A percentile compares a stretch with the other conserved stretches of the same genome.
Evolutionary conservation across 495 filamentous ascomycete species (phyloP).

Genomic region (Melanomma pulvis-pyrius): DNA sequence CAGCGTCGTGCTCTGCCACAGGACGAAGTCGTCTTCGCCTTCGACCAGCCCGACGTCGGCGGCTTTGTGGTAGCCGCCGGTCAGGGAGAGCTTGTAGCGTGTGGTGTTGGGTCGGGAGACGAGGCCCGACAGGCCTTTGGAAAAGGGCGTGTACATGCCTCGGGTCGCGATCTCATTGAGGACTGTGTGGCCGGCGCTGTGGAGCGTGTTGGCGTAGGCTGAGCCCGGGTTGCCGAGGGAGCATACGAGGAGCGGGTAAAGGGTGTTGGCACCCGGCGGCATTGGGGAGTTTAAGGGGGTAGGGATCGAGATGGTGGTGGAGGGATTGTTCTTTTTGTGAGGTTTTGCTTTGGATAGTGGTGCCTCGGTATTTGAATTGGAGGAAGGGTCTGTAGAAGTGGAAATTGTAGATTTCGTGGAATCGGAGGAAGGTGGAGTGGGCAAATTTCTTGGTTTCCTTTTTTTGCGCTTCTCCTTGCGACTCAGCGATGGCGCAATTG

Average conservation of each 20-base stretch:
- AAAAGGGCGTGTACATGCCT: constrained; percentile 52
- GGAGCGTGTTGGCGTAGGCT: constrained; percentile 69
- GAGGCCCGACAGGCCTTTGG: constrained; percentile 42
- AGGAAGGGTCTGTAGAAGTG: background rate
- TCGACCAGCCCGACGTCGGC: background rate
- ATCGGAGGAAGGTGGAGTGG: background rate
- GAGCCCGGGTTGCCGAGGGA: constrained; percentile 70
- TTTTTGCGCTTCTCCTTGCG: constrained; percentile 23
- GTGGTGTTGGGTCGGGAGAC: constrained; percentile 1
- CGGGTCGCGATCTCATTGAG: constrained; percentile 45
- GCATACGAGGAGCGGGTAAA: constrained; percentile 61
- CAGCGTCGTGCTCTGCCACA: constrained; percentile 67
- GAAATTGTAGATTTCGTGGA: background rate
- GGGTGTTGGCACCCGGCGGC: constrained; percentile 1
- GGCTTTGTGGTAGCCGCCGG: constrained; percentile 3
- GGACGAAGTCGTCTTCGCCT: constrained; percentile 55
- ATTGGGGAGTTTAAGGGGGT: constrained; percentile 7
- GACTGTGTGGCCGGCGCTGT: constrained; percentile 77
- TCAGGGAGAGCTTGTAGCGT: background rate
- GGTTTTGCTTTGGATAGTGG: background rate
- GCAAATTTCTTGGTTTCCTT: constrained; percentile 17
- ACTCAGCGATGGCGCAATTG: background rate
- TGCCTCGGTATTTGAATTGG: background rate
- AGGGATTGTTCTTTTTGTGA: background rate
- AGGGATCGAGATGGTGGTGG: background rate